These are phyloP conservation scores for Trametes coccinea DNA, from an alignment of 768 basidiomycete species.

Conservation along the genomic window DNA sequence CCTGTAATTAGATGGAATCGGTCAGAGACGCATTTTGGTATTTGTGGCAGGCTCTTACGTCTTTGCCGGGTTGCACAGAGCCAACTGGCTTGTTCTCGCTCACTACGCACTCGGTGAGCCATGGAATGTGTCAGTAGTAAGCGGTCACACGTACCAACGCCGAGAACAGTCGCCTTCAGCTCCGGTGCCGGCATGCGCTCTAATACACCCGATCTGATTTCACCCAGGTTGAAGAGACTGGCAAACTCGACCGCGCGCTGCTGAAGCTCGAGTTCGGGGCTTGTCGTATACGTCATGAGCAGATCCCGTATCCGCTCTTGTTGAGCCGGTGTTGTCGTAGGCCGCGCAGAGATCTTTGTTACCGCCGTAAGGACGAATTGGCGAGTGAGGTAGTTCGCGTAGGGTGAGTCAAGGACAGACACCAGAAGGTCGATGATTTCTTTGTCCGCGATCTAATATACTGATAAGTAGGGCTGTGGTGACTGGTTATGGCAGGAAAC, in stretches of 20 bases:
- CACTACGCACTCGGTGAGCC: conserved; percentile 47
- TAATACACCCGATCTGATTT: conserved; percentile 80
- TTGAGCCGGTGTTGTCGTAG: conserved; percentile 61
- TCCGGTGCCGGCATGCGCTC: conserved; percentile 99
- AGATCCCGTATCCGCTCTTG: conserved; percentile 80
- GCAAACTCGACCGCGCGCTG: conserved; percentile 96
- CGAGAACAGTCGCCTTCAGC: conserved; percentile 95
- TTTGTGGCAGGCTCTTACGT: conserved; percentile 44
- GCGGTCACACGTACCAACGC: conserved; percentile 60
- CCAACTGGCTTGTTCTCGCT: conserved; percentile 97
- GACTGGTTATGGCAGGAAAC: conserved; percentile 16
- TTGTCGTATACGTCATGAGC: conserved; percentile 80
- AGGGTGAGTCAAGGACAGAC: conserved; percentile 89
- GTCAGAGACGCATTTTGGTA: neutral
- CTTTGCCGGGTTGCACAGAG: conserved; percentile 76
- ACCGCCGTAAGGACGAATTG: conserved; percentile 91
- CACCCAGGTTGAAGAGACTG: conserved; percentile 74
- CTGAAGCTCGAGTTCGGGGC: conserved; percentile 91
- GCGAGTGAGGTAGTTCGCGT: conserved; percentile 85
- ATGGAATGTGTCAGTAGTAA: neutral
- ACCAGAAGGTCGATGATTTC: conserved; percentile 86
- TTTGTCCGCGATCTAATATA: conserved; percentile 65
- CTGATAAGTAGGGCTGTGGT: no score
- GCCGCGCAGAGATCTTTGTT: conserved; percentile 87
- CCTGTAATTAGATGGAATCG: conserved; percentile 31